phyloP scores from a whole-genome alignment of 139 green algal genomes.

The Yamagishiella unicocca region DNA sequence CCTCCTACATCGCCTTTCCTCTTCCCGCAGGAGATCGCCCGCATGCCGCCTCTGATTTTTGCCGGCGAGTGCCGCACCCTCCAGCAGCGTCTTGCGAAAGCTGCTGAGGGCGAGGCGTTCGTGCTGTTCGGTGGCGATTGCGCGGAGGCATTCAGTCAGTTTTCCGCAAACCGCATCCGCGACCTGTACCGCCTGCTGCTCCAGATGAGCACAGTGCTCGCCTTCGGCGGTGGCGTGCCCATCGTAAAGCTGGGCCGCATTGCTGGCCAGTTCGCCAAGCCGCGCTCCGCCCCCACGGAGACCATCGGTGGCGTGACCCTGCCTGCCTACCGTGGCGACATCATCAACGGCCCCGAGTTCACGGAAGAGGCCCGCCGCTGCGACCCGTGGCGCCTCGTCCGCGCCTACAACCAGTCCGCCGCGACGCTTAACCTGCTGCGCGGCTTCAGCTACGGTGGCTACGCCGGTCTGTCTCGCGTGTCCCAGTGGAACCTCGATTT shows the following conservation, averaged over 20 bases:
- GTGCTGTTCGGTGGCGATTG: constrained; percentile 92
- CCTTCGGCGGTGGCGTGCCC: constrained; percentile 95
- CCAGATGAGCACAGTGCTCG: constrained; percentile 97
- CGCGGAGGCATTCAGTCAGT: constrained; percentile 96
- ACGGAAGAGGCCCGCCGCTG: constrained; percentile 88
- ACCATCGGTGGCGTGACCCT: constrained; percentile 70
- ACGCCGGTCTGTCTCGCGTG: constrained; percentile 93
- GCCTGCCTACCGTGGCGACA: constrained; percentile 93
- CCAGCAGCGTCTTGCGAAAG: constrained; percentile 88
- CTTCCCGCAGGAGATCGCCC: constrained; percentile 72
- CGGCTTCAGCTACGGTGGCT: constrained; percentile 96
- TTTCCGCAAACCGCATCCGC: constrained; percentile 95
- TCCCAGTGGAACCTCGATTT: constrained; percentile 99
- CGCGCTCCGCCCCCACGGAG: constrained; percentile 70
- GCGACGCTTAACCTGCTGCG: constrained; percentile 98
- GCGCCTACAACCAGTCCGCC: constrained; percentile 97
- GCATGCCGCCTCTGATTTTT: constrained; percentile 96
- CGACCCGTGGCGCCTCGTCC: constrained; percentile 87
- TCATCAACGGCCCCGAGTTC: constrained; percentile 98
- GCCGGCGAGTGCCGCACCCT: constrained; percentile 96
- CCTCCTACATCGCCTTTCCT: not conserved
- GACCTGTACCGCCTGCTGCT: constrained; percentile 93
- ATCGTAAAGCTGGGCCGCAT: constrained; percentile 99
- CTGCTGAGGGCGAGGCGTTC: constrained; percentile 83
- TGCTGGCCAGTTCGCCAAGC: constrained; percentile 99